Conservation (phyloP, 805 yeast genomes). For the Martiniozyma abietophila region DNA sequence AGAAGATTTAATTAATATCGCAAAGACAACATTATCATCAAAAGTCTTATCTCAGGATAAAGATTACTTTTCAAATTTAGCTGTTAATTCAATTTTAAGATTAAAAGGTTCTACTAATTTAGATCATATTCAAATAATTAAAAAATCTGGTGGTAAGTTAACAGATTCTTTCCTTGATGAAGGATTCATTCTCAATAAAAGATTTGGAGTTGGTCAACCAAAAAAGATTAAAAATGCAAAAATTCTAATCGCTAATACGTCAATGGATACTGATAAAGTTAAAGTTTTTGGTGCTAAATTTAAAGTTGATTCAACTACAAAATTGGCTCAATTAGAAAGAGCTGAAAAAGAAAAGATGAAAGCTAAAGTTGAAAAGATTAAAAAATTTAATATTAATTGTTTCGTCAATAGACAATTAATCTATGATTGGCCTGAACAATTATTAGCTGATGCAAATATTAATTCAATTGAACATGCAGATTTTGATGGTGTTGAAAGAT, state of each 20-base stretch:
- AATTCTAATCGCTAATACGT: constrained; percentile 88
- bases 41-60: constrained; percentile 94
- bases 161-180: constrained; percentile 91
- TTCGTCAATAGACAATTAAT: constrained; percentile 95
- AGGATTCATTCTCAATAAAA: constrained; percentile 87
- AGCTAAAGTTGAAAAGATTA: constrained; percentile 77
- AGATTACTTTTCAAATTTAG: constrained; percentile 77
- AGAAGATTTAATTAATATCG: constrained; percentile 73
- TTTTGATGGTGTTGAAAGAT: constrained; percentile 94
- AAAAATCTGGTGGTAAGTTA: constrained; percentile 87
- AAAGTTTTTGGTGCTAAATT: constrained; percentile 97
- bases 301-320: constrained; percentile 90
- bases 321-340: constrained; percentile 57
- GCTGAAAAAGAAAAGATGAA: constrained; percentile 89
- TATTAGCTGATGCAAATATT: constrained; percentile 78
- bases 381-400: constrained; percentile 69
- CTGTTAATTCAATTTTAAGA: constrained; percentile 89
- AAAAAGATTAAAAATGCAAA: constrained; percentile 73
- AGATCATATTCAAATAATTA: constrained; percentile 87
- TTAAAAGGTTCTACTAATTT: constrained; percentile 80
- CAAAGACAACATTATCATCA: constrained; percentile 88
- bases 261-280: constrained; percentile 95
- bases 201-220: constrained; percentile 92
- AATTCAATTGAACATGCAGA: constrained; percentile 97
- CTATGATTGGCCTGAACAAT: constrained; percentile 96